Evolutionary conservation across 805 yeast species (phyloP), one percentile per base, ranked within the genome.

Genomic region (Pachysolen tannophilus): DNA sequence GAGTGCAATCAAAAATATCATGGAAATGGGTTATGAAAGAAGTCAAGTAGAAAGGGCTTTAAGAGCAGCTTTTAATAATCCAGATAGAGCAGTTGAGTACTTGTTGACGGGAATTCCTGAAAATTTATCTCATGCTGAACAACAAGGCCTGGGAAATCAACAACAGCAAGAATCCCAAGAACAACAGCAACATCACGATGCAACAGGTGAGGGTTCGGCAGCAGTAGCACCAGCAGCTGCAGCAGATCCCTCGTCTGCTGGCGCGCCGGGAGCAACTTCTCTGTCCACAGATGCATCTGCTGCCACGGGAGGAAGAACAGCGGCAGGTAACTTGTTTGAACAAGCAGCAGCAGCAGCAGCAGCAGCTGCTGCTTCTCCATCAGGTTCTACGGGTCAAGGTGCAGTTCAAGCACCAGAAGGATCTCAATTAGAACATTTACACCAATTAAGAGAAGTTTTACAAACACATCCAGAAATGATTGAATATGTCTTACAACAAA

Each of bases 81-180:
- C 98, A 15, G 97, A 90, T 55, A 78, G 98, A 50, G 98, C 98
- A 0, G 97, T 92, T 10, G 98, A 92, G 56, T 88, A 90, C 56
- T 67, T 92, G 33, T 64, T 92, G 44, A 85, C 88, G 31, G 97
- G 97, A 3, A 74, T 90, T 29, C 95, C 96, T 16, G 90, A 80
- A 49, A 55, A 63, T 20, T 56, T 72, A 43, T 53, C 47, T 8
- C n/a, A 45, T 34, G 35, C 28, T 37, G 40, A 36, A n/a, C 44
- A 37, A 17, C 70, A 58, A 43, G n/a, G n/a, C n/a, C n/a, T n/a
- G n/a, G n/a, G n/a, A n/a, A n/a, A n/a, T n/a, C 61, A 53, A 13
- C 61, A 58, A 13, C 44, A n/a, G 41, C 46, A 20, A 40, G 43
- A 31, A 49, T 52, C 18, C 45, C 50, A 17, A 33, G 43, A 6